Evolutionary conservation across 345 rosid species (phyloP).

Genomic region (Melastoma malabathricum): DNA sequence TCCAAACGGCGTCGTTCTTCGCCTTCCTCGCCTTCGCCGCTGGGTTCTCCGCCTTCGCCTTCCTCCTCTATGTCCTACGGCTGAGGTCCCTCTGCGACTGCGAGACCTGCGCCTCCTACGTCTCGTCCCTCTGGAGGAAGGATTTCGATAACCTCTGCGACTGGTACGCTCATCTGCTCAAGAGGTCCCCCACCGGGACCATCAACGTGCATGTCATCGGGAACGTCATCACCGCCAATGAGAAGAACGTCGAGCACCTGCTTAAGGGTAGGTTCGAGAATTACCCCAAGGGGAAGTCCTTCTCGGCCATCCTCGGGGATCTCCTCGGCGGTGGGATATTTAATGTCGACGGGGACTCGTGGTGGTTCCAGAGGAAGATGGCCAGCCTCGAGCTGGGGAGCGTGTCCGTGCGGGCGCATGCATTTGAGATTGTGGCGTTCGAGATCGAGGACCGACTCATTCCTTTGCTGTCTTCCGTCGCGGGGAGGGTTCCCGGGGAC

Average conservation of each 20-base stretch:
- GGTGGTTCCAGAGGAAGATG: slow-evolving; percentile 57
- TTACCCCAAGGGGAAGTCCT: slow-evolving; percentile 61
- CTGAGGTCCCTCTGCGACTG: slow-evolving; percentile 25
- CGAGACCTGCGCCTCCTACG: slow-evolving; percentile 19
- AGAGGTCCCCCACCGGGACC: slow-evolving; percentile 24
- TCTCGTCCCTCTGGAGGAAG: slow-evolving; percentile 19
- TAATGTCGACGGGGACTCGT: slow-evolving; percentile 50
- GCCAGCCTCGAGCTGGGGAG: slow-evolving; percentile 55
- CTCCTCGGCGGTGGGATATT: slow-evolving; percentile 59
- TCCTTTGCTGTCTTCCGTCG: slow-evolving; percentile 27
- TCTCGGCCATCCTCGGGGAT: slow-evolving; percentile 45
- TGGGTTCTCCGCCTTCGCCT: slow-evolving; percentile 16
- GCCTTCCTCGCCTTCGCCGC: slow-evolving; percentile 20
- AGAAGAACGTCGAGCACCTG: slow-evolving; percentile 42
- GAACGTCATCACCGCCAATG: slow-evolving; percentile 40
- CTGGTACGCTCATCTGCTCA: slow-evolving; percentile 33
- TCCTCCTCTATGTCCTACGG: slow-evolving; percentile 19
- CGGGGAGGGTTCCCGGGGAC: slow-evolving; percentile 14
- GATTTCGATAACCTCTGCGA: slow-evolving; percentile 34
- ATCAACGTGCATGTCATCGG: slow-evolving; percentile 32
- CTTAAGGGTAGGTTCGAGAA: slow-evolving; percentile 50
- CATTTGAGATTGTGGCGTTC: slow-evolving; percentile 22
- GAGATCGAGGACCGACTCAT: slow-evolving; percentile 33
- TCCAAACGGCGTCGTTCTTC: slow-evolving; percentile 11
- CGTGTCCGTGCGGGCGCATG: slow-evolving; percentile 27